phyloP scores from a whole-genome alignment of 257 asterid genomes.

The Ballota nigra region DNA sequence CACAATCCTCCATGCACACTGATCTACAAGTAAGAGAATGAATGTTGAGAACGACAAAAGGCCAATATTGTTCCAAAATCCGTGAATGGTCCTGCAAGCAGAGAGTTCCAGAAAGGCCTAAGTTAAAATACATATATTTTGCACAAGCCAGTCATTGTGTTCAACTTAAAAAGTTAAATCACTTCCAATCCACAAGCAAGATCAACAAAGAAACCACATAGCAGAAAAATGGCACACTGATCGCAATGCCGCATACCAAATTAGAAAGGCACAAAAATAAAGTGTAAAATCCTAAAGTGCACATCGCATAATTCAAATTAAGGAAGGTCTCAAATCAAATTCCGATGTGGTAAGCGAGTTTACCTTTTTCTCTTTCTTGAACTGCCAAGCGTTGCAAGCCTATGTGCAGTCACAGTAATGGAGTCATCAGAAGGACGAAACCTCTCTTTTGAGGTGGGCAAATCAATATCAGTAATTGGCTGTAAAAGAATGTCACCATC shows the following conservation, averaged over 20 bases:
- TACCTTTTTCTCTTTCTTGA: conserved; percentile 62
- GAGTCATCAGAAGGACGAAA: conserved; percentile 52
- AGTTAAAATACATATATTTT: background rate
- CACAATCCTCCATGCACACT: conserved; percentile 84
- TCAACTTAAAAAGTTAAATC: background rate
- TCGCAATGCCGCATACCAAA: background rate
- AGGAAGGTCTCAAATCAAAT: background rate
- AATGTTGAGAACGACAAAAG: conserved; percentile 46
- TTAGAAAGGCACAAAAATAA: background rate
- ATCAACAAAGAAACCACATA: background rate
- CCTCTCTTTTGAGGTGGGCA: conserved; percentile 62
- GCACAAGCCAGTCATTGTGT: background rate
- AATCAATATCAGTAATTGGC: conserved; percentile 77
- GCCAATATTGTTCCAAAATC: conserved; percentile 71
- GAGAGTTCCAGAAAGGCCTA: conserved; percentile 14
- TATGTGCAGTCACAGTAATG: conserved; percentile 58
- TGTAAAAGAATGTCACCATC: conserved; percentile 71
- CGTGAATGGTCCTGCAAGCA: conserved; percentile 64
- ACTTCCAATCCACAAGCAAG: conserved; percentile 7
- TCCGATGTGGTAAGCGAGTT: conserved; percentile 15
- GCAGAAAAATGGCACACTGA: conserved; percentile 1
- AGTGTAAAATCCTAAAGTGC: background rate
- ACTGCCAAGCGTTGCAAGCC: conserved; percentile 61
- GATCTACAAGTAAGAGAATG: conserved; percentile 71
- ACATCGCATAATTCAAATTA: background rate